Percentiles rank a stretch among this genome's conserved stretches.
phyloP scores from a whole-genome alignment of 179 eudicot genomes.

The Heliamphora pulchella region DNA sequence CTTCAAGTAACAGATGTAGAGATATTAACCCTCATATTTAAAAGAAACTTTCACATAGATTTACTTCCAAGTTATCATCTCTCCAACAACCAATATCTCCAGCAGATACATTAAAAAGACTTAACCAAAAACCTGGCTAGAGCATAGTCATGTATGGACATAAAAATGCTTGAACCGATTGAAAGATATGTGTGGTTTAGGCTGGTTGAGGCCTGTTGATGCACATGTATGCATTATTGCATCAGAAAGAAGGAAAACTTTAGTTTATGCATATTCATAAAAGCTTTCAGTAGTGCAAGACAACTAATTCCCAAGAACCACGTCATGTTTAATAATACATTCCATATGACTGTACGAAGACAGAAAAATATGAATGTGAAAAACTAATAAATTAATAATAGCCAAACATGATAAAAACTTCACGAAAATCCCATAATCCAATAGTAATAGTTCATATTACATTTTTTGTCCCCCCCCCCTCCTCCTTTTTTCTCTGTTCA shows the following conservation, averaged over 20 bases:
- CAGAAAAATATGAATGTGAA: not conserved
- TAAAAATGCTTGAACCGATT: not conserved
- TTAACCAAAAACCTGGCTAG: not conserved
- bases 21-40: not conserved
- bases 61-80: not conserved
- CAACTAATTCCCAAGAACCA: not conserved
- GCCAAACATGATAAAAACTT: not conserved
- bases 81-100: not conserved
- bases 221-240: not conserved
- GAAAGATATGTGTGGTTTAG: not conserved
- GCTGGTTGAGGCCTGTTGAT: not conserved
- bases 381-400: not conserved
- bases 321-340: not conserved
- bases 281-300: not conserved
- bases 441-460: not conserved
- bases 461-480: not conserved
- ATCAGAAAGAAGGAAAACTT: not conserved
- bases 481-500: not conserved
- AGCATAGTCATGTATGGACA: not conserved
- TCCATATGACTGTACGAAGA: not conserved
- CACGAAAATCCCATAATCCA: not conserved
- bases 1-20: not conserved
- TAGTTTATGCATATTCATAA: not conserved
- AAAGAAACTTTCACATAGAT: not conserved
- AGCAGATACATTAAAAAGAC: not conserved